Evolutionary conservation across 139 green algal genomes (phyloP), one percentile per base, ranked within the genome.

Genomic region (Chlamydomonas sp.): DNA sequence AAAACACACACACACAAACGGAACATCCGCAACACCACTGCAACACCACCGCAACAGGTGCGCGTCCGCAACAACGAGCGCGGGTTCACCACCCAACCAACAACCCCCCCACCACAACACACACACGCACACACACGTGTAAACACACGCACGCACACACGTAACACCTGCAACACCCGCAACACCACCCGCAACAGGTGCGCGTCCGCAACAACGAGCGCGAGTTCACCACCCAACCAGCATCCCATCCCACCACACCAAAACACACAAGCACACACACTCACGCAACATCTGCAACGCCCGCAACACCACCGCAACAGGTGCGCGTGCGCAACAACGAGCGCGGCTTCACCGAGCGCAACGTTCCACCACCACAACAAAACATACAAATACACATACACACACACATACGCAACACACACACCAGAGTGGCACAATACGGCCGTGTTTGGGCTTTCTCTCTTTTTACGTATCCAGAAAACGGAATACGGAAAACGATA

Each of bases 281-380:
- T 54, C 43, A 26, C 20, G 43, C 16, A 13, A 54, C 43, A 54
- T 54, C 16, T 54, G 43, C 43, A 26, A 26, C 13, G 16, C 13
- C 13, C 20, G 20, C 43, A 54, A 54, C 43, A 13, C 20, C 43
- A 54, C 43, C 43, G 16, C 43, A 54, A 13, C 43, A n/a, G n/a
- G n/a, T n/a, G n/a, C n/a, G n/a, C n/a, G n/a, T n/a, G n/a, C n/a
- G n/a, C n/a, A n/a, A n/a, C n/a, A n/a, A n/a, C n/a, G n/a, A 81
- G 70, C 35, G 39, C 8, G 71, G 76, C 31, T 81, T 81, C 61
- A 37, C 1, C 2, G 48, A 67, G 30, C 16, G 35, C 31, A 73
- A 81, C 66, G 34, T 81, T 48, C 38, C n/a, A n/a, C n/a, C n/a
- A n/a, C n/a, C n/a, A n/a, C n/a, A n/a, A n/a, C n/a, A n/a, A n/a